Base-by-base conservation (phyloP, 1,284 basidiomycete species). In the Austroboletus niveus region DNA sequence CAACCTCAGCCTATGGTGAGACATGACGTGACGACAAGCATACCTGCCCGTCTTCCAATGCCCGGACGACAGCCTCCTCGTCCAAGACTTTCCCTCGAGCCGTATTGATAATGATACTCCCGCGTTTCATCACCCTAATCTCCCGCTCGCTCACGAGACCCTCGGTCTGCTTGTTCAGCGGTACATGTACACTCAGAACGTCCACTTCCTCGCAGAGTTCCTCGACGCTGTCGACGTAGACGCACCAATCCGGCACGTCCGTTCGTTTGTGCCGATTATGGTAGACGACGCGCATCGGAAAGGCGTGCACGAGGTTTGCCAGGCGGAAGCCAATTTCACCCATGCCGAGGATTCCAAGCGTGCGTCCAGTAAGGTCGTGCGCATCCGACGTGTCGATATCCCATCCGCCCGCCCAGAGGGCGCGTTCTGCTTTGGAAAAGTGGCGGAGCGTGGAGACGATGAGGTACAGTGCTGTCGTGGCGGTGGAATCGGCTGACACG, bases 61-160 rank as follows among this genome's bases (percentile, higher is more conserved):
- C 92, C 17, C 80, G 79, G 57, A 96, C 89, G 74, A 95, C 76
- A 2, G 92, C 93, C 5, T 81, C 84, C 69, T 96, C 92, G 58
- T 95, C 91, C 41, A 96, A 81, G 22, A 96, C 85, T 63, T 90
- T 94, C 8, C 94, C 94, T 41, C 94, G 75, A 17, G 94, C 93
- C 2, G 94, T 96, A 69, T 96, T 97, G 60, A 96, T 80, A 56
- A 98, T 81, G 43, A 94, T 78, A 1, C 85, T 79, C 8, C 89
- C 89, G 49, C 82, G 82, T 76, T 91, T 95, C 78, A 97, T 78
- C 63, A 78, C 75, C 46, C 84, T 74, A 54, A 97, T 94, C 77
- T 87, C 83, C 58, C 79, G 79, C 67, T 88, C 87, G 2, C 86
- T 87, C 5, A 98, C 87, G 22, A 87, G 72, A 3, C 85, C 82